These are phyloP conservation scores for Ligustrum vulgare DNA, from an alignment of 257 asterid species.

Conservation along the genomic window DNA sequence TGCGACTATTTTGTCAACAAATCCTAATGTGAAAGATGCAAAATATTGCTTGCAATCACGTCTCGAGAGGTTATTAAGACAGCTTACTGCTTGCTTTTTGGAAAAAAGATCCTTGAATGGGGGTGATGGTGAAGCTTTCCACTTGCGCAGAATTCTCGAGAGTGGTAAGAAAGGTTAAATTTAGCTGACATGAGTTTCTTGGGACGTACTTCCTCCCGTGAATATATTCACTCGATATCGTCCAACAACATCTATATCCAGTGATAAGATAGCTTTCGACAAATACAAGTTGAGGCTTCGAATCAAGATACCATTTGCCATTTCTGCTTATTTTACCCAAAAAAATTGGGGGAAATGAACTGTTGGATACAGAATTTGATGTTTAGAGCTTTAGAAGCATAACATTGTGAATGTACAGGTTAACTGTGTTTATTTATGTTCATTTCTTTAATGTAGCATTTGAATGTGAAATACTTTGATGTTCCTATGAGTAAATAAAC, in stretches of 20 bases:
- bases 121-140: slow-evolving; percentile 84
- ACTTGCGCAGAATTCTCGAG: slow-evolving; percentile 57
- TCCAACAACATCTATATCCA: not conserved
- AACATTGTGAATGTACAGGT: slow-evolving; percentile 36
- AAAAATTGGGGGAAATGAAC: slow-evolving; percentile 1
- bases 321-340: not conserved
- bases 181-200: not conserved
- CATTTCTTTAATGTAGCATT: not conserved
- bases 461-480: not conserved
- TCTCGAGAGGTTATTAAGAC: slow-evolving; percentile 81
- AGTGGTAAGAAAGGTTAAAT: slow-evolving; percentile 43
- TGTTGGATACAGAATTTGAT: slow-evolving; percentile 5
- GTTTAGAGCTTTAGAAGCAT: slow-evolving; percentile 10
- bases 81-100: slow-evolving; percentile 69
- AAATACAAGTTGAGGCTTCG: slow-evolving; percentile 5
- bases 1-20: slow-evolving; percentile 61
- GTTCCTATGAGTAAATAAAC: not conserved
- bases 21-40: slow-evolving; percentile 52
- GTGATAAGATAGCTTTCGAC: slow-evolving; percentile 3
- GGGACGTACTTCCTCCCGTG: not conserved
- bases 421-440: slow-evolving; percentile 7
- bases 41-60: slow-evolving; percentile 59
- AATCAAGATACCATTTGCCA: not conserved
- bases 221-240: slow-evolving; percentile 15
- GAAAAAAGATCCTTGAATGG: slow-evolving; percentile 76